These are phyloP conservation scores for Byssothecium circinans DNA, from an alignment of 2,329 filamentous ascomycete species.

Conservation along the genomic window DNA sequence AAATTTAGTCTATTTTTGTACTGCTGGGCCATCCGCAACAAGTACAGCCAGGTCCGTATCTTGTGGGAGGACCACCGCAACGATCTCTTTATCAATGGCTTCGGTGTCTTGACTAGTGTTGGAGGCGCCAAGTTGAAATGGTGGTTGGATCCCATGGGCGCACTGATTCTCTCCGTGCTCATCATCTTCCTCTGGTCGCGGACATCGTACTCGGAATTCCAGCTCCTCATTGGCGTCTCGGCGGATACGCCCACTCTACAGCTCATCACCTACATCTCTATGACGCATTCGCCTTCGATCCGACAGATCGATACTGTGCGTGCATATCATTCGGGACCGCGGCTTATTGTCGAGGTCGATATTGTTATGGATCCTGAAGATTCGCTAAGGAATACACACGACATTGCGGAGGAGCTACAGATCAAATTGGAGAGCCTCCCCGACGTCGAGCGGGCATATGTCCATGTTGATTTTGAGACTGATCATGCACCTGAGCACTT, in stretches of 20 bases:
- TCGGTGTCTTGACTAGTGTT: slow-evolving; percentile 88
- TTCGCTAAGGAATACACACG: slow-evolving; percentile 78
- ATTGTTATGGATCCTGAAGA: slow-evolving; percentile 84
- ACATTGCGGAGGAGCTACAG: slow-evolving; percentile 91
- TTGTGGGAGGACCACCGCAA: slow-evolving; percentile 97
- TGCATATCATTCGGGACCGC: slow-evolving; percentile 85
- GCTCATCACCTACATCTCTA: slow-evolving; percentile 90
- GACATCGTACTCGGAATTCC: slow-evolving; percentile 86
- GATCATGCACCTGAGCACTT: slow-evolving; percentile 88
- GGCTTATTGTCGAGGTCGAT: slow-evolving; percentile 93
- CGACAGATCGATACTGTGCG: slow-evolving; percentile 91
- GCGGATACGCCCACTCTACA: slow-evolving; percentile 85
- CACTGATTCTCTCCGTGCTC: slow-evolving; percentile 76
- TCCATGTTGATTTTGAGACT: slow-evolving; percentile 97
- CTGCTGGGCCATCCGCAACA: slow-evolving; percentile 87
- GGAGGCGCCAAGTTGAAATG: slow-evolving; percentile 84
- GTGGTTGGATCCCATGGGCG: slow-evolving; percentile 95
- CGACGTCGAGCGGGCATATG: slow-evolving; percentile 89
- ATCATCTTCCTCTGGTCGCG: slow-evolving; percentile 80
- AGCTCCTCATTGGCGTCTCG: slow-evolving; percentile 85
- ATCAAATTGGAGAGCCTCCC: slow-evolving; percentile 90
- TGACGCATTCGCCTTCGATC: slow-evolving; percentile 83
- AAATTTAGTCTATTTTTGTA: slow-evolving; percentile 86
- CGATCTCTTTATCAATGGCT: slow-evolving; percentile 94
- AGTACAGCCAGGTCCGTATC: slow-evolving; percentile 88